These are phyloP conservation scores for Lanmaoa rubissima DNA, from an alignment of 768 basidiomycete genomes.

Conservation along the genomic window DNA sequence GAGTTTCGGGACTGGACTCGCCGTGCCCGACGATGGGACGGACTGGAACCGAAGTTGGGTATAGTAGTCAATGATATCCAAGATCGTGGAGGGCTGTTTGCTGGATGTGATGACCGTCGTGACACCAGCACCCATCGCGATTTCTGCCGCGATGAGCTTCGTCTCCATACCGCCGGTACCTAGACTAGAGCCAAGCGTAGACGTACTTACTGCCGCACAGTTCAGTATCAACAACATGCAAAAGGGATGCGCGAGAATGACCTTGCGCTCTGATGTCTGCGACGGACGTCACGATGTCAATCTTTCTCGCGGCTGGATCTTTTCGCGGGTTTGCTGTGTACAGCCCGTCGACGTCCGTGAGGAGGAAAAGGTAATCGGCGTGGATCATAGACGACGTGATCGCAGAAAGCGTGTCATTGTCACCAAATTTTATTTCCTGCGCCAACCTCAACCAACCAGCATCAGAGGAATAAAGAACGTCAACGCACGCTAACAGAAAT, in stretches of 20 bases:
- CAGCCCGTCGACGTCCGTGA: constrained; percentile 95
- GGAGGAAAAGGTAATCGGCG: constrained; percentile 93
- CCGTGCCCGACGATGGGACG: constrained; percentile 33
- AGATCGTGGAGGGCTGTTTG: constrained; percentile 70
- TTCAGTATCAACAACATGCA: background rate
- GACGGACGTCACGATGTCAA: constrained; percentile 82
- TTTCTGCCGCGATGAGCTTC: constrained; percentile 96
- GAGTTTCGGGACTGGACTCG: constrained; percentile 27
- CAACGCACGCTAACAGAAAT: constrained; percentile 89
- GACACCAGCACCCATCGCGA: constrained; percentile 93
- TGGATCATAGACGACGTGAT: constrained; percentile 98
- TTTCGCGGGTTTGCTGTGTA: constrained; percentile 96
- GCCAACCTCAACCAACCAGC: constrained; percentile 1
- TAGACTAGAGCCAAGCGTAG: constrained; percentile 86
- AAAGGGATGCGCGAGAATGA: constrained; percentile 28
- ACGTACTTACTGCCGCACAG: constrained; percentile 70
- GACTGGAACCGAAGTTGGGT: constrained; percentile 39
- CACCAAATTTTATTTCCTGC: constrained; percentile 99
- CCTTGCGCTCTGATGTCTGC: constrained; percentile 79
- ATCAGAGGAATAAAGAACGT: background rate
- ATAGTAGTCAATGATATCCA: constrained; percentile 81
- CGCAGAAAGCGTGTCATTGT: constrained; percentile 97
- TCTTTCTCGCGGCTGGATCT: constrained; percentile 76
- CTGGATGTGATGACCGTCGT: constrained; percentile 89
- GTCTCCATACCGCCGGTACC: constrained; percentile 99